phyloP scores from a whole-genome alignment of 2,329 filamentous ascomycete species.

The Ophiocordyceps sinensis region DNA sequence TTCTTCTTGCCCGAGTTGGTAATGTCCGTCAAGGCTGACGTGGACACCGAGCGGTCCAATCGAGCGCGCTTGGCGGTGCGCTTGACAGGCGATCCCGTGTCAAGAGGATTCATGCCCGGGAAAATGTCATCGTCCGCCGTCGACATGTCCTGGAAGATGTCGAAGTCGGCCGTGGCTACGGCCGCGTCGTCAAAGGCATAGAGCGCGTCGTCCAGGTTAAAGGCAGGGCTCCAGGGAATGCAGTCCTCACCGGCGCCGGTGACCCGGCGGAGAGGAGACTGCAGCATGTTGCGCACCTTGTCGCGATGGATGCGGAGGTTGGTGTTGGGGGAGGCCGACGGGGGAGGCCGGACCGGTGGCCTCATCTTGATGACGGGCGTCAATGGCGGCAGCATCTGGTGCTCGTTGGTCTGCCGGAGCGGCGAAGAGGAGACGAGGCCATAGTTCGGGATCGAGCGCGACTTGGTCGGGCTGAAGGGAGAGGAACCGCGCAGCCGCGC shows the following conservation, averaged over 20 bases:
- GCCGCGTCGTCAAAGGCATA: slow-evolving; percentile 35
- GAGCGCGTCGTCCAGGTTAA: slow-evolving; percentile 44
- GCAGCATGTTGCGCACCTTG: slow-evolving; percentile 65
- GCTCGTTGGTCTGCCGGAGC: slow-evolving; percentile 38
- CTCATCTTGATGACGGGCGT: slow-evolving; percentile 79
- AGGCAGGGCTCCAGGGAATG: slow-evolving; percentile 52
- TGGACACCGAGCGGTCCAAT: slow-evolving; percentile 48
- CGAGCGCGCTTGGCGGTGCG: slow-evolving; percentile 43
- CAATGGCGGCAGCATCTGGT: slow-evolving; percentile 57
- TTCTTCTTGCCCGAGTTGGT: slow-evolving; percentile 38
- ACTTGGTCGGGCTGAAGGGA: slow-evolving; percentile 77
- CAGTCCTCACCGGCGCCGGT: slow-evolving; percentile 26
- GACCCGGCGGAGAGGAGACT: slow-evolving; percentile 51
- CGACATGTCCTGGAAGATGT: slow-evolving; percentile 40
- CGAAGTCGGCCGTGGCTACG: slow-evolving; percentile 39
- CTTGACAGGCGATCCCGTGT: slow-evolving; percentile 53
- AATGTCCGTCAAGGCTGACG: slow-evolving; percentile 46
- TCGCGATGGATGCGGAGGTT: slow-evolving; percentile 81
- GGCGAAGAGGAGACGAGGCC: slow-evolving; percentile 54
- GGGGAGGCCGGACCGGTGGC: slow-evolving; percentile 35
- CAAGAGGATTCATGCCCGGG: slow-evolving; percentile 28
- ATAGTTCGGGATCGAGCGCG: slow-evolving; percentile 36
- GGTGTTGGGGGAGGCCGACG: slow-evolving; percentile 84
- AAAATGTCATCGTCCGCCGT: slow-evolving; percentile 15
- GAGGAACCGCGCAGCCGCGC: slow-evolving; percentile 83